Percentiles rank a stretch among this genome's conserved stretches.
These are phyloP conservation scores for Chondrostereum purpureum DNA, from an alignment of 1,284 basidiomycete species.

Conservation along the genomic window DNA sequence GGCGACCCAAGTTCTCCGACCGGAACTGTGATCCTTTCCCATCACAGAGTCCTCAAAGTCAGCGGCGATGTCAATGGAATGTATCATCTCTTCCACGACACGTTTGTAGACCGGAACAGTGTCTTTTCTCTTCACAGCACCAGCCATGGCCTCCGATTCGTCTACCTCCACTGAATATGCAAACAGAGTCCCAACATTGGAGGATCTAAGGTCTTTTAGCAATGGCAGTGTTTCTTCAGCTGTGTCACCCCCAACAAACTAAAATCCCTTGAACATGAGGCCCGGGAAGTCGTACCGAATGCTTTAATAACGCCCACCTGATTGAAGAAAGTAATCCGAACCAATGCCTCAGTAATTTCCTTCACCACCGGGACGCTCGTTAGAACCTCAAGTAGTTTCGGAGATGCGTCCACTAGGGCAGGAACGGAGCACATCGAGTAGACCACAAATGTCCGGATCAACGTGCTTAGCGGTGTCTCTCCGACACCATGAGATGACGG, in stretches of 20 bases:
- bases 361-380: constrained; percentile 63
- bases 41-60: constrained; percentile 63
- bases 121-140: constrained; percentile 14
- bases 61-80: constrained; percentile 70
- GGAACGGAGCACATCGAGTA: constrained; percentile 79
- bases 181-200: constrained; percentile 75
- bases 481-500: no score
- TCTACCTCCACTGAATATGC: constrained; percentile 85
- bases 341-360: constrained; percentile 61
- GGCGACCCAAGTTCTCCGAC: constrained; percentile 75
- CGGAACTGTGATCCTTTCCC: constrained; percentile 25
- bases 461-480: constrained; percentile 21
- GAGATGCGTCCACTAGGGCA: constrained; percentile 71
- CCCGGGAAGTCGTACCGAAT: constrained; percentile 6
- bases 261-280: no score
- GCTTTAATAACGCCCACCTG: constrained; percentile 42
- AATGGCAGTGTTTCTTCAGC: constrained; percentile 63
- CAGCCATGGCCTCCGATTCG: constrained; percentile 40
- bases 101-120: constrained; percentile 42
- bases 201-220: constrained; percentile 53
- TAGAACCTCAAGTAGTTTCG: constrained; percentile 58
- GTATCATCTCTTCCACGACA: constrained; percentile 66
- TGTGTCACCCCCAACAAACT: constrained; percentile 89
- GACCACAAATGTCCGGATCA: constrained; percentile 70
- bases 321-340: constrained; percentile 81